Evolutionary conservation across 78 protist species (phyloP).

Genomic region (Speleostelium caveatum): DNA sequence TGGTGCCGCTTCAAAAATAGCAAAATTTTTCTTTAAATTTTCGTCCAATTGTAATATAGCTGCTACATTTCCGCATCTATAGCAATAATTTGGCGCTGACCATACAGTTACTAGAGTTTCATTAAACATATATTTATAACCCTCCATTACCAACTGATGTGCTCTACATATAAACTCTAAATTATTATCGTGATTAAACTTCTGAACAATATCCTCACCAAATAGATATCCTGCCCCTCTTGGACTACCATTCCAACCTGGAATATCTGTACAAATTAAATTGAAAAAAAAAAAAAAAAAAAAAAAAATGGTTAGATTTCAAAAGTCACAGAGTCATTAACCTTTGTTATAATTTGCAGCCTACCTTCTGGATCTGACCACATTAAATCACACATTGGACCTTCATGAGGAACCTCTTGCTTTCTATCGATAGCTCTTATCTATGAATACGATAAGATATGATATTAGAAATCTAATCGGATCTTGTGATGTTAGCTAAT

Average conservation of each 20-base stretch:
- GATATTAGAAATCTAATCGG: background rate
- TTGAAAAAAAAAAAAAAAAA: no score
- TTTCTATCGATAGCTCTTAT: constrained; percentile 98
- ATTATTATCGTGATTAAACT: constrained; percentile 93
- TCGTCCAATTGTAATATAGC: constrained; percentile 97
- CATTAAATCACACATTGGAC: constrained; percentile 99
- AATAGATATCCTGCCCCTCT: constrained; percentile 99
- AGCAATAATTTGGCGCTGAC: constrained; percentile 99
- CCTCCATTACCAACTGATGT: constrained; percentile 99
- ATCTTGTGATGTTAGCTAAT: background rate
- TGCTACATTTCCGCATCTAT: constrained; percentile 98
- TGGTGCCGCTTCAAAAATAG: constrained; percentile 96
- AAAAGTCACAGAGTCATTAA: no score
- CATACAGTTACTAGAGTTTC: constrained; percentile 98
- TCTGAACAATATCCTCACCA: constrained; percentile 96
- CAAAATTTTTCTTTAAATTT: constrained; percentile 85
- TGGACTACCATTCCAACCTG: constrained; percentile 98
- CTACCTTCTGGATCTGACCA: constrained; percentile 99
- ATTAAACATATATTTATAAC: constrained; percentile 98
- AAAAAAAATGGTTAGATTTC: no score
- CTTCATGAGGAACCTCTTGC: constrained; percentile 99
- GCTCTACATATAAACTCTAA: constrained; percentile 97
- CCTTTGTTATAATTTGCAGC: background rate
- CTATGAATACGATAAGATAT: constrained; percentile 41
- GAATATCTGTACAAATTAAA: no score